phyloP scores from a whole-genome alignment of 2,329 filamentous ascomycete genomes.

The Westerdykella aurantiaca region DNA sequence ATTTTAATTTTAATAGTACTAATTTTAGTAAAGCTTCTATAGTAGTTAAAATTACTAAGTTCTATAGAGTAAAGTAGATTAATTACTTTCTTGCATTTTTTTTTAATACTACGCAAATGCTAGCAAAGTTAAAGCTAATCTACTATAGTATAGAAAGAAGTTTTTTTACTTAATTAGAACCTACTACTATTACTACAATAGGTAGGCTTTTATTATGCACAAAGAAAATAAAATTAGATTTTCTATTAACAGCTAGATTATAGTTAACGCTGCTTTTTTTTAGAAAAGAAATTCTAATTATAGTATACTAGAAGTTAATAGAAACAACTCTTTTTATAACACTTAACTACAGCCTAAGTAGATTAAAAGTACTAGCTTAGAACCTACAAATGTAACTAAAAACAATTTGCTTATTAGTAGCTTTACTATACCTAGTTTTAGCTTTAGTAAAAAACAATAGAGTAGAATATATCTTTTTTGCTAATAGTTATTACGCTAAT shows the following conservation, averaged over 20 bases:
- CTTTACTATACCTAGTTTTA: conserved; percentile 14
- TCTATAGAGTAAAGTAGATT: conserved; percentile 4
- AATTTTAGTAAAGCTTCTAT: conserved; percentile 4
- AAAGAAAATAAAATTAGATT: conserved; percentile 11
- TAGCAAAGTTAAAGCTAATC: conserved; percentile 2
- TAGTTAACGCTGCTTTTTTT: conserved; percentile 25
- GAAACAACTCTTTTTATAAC: conserved; percentile 2
- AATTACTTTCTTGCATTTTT: conserved; percentile 3
- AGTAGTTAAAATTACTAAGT: conserved; percentile 5
- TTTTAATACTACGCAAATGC: conserved; percentile 5
- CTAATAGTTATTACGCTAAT: conserved; percentile 6
- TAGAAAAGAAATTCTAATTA: conserved; percentile 23
- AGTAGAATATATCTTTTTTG: conserved; percentile 7
- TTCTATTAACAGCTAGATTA: conserved; percentile 19
- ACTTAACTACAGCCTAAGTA: conserved; percentile 4
- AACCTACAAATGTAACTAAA: conserved; percentile 8
- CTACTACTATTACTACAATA: conserved; percentile 26
- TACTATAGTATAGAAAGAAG: conserved; percentile 5
- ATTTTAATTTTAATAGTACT: conserved; percentile 4
- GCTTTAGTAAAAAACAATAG: conserved; percentile 16
- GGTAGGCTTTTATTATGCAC: conserved; percentile 30
- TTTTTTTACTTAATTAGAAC: conserved; percentile 8
- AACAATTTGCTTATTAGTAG: conserved; percentile 17
- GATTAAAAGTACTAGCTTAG: conserved; percentile 7
- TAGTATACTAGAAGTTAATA: conserved; percentile 6